A percentile compares a stretch with the other conserved stretches of the same genome.
These are phyloP conservation scores for Fagus sylvatica DNA, from an alignment of 306 rosid species.

Conservation along the genomic window DNA sequence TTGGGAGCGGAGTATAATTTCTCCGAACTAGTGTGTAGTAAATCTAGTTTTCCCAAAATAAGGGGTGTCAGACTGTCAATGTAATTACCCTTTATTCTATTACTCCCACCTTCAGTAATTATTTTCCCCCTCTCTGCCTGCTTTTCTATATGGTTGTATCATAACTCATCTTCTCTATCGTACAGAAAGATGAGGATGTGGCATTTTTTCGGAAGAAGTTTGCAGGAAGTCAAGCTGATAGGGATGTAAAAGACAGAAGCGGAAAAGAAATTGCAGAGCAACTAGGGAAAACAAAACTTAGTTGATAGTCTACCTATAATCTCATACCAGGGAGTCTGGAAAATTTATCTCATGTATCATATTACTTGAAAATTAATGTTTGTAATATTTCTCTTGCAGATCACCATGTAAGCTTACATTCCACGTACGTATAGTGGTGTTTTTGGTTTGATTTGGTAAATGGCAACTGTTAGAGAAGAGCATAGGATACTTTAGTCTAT, in stretches of 20 bases:
- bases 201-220: conserved; percentile 63
- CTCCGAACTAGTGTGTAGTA: too few species aligned
- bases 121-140: conserved; percentile 1
- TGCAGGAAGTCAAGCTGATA: conserved; percentile 98
- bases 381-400: too few species aligned
- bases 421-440: neutral
- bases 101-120: neutral
- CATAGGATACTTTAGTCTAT: too few species aligned
- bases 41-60: too few species aligned
- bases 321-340: neutral
- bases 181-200: conserved; percentile 87
- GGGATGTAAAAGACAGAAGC: conserved; percentile 70
- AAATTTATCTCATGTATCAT: neutral
- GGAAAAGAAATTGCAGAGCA: conserved; percentile 62
- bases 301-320: neutral
- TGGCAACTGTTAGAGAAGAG: neutral
- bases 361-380: neutral
- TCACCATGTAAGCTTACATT: too few species aligned
- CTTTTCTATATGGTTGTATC: conserved; percentile 19
- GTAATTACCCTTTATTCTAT: too few species aligned
- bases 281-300: neutral
- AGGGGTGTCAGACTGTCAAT: too few species aligned
- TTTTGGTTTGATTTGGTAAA: neutral
- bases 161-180: conserved; percentile 4
- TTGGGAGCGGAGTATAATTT: too few species aligned